These are phyloP conservation scores for Athelia sp. DNA, from an alignment of 1,284 basidiomycete species.

Conservation along the genomic window DNA sequence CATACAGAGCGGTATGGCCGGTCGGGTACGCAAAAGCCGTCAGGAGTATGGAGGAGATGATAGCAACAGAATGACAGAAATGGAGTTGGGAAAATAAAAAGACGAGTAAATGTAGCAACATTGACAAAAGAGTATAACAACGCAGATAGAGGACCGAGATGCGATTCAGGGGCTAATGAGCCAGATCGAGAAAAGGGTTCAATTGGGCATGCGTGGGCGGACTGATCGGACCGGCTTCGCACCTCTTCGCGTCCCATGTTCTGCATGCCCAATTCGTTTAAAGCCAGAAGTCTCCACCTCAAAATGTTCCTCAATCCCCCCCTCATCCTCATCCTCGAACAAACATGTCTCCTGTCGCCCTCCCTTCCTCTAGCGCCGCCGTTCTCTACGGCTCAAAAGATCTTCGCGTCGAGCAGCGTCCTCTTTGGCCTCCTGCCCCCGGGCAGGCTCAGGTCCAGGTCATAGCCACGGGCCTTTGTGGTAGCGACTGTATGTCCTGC, in stretches of 20 bases:
- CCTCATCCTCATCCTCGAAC: slow-evolving; percentile 17
- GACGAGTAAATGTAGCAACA: too few species aligned
- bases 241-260: neutral
- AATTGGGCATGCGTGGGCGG: neutral
- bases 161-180: too few species aligned
- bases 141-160: too few species aligned
- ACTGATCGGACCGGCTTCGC: neutral
- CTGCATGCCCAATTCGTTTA: too few species aligned
- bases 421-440: slow-evolving; percentile 59
- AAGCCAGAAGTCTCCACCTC: neutral
- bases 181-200: neutral
- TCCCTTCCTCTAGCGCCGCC: slow-evolving; percentile 53
- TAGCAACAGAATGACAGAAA: too few species aligned
- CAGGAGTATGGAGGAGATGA: too few species aligned
- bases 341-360: slow-evolving; percentile 54
- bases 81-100: too few species aligned
- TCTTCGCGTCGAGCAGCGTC: slow-evolving; percentile 66
- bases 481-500: slow-evolving; percentile 72
- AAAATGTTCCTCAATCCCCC: slow-evolving; percentile 6
- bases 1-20: too few species aligned
- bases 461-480: slow-evolving; percentile 86
- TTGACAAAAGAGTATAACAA: too few species aligned
- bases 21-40: too few species aligned
- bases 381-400: slow-evolving; percentile 72
- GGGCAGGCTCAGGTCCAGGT: slow-evolving; percentile 73